These are phyloP conservation scores for Yarrowia alimentaria DNA, from an alignment of 805 yeast species.

Conservation along the genomic window DNA sequence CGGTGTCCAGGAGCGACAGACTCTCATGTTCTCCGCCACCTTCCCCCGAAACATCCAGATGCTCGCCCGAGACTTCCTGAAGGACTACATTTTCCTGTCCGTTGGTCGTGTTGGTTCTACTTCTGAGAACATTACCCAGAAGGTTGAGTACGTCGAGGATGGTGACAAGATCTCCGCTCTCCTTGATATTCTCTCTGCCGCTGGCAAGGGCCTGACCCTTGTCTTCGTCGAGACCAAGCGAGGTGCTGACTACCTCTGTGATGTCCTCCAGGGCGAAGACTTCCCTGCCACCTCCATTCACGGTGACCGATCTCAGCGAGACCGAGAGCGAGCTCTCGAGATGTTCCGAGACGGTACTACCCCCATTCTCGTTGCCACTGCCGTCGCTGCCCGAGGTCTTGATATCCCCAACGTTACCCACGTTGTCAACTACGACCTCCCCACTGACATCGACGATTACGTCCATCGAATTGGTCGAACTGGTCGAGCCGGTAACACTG, in stretches of 20 bases:
- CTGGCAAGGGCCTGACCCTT: constrained; percentile 81
- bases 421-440: constrained; percentile 95
- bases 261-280: constrained; percentile 80
- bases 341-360: constrained; percentile 90
- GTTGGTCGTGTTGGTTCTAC: constrained; percentile 99
- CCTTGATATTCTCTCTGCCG: constrained; percentile 80
- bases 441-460: constrained; percentile 95
- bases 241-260: constrained; percentile 95
- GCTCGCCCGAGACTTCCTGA: constrained; percentile 95
- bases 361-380: constrained; percentile 96
- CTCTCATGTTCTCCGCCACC: constrained; percentile 98
- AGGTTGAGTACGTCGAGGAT: constrained; percentile 86
- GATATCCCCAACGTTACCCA: constrained; percentile 99
- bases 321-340: constrained; percentile 96
- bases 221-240: constrained; percentile 98
- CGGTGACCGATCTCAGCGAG: constrained; percentile 97
- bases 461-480: constrained; percentile 99
- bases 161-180: constrained; percentile 88
- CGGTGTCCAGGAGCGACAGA: constrained; percentile 82
- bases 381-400: constrained; percentile 99
- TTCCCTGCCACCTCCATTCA: constrained; percentile 98
- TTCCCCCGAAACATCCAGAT: constrained; percentile 97
- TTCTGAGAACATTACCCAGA: constrained; percentile 96
- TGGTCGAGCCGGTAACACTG: constrained; percentile 99
- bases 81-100: constrained; percentile 90